These are phyloP conservation scores for Drosera capensis DNA, from an alignment of 148 eudicot species.

Conservation along the genomic window DNA sequence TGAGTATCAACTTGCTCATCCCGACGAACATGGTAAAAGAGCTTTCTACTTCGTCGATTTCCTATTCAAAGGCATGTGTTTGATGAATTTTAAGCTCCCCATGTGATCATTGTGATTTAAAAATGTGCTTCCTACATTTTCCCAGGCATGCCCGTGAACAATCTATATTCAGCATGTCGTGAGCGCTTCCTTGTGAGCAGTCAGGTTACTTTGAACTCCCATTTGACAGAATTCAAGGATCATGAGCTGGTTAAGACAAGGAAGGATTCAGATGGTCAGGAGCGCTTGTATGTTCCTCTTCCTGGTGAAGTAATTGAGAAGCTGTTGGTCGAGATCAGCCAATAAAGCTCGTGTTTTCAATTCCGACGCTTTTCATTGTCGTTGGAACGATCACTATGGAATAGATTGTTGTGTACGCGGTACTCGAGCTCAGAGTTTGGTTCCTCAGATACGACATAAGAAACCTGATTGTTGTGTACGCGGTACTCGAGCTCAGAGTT, in stretches of 20 bases:
- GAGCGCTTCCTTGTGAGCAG: constrained; percentile 88
- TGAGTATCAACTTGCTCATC: constrained; percentile 71
- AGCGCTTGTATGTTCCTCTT: constrained; percentile 74
- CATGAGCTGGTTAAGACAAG: constrained; percentile 73
- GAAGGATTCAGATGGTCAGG: constrained; percentile 80
- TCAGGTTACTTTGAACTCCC: constrained; percentile 79
- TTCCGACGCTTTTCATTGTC: no score
- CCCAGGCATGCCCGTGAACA: constrained; percentile 60
- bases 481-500: no score
- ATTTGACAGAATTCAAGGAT: constrained; percentile 86
- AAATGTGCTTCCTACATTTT: constrained; percentile 1
- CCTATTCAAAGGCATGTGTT: constrained; percentile 3
- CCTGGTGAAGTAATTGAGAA: constrained; percentile 67
- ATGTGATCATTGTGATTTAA: not conserved
- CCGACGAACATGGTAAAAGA: constrained; percentile 59
- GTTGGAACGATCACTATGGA: no score
- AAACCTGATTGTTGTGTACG: no score
- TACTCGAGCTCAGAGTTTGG: no score
- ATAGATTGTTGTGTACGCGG: no score
- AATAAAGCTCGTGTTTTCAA: no score
- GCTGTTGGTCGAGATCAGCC: constrained; percentile 49
- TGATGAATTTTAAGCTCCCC: not conserved
- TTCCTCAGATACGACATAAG: no score
- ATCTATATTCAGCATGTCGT: constrained; percentile 55
- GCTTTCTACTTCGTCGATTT: not conserved